Percentiles rank a stretch among this genome's conserved stretches.
Conservation (phyloP, 768 basidiomycete genomes). For the Rhodotorula kratochvilovae region DNA sequence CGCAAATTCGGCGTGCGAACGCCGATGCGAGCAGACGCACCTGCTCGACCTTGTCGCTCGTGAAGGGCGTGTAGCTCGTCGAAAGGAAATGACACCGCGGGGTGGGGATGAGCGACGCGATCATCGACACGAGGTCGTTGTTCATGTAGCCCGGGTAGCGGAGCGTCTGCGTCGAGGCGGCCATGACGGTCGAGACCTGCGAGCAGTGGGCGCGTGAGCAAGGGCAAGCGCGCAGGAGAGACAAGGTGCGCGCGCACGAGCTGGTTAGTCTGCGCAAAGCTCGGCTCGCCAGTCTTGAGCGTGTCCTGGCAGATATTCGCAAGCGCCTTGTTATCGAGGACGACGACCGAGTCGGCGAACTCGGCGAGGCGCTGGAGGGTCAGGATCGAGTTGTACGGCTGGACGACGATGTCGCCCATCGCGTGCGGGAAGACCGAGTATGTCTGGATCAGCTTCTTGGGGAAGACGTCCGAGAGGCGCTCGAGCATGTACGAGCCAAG, state of each 20-base stretch:
- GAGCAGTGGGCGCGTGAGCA: not conserved
- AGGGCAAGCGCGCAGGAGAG: constrained; percentile 28
- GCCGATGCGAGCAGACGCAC: no score
- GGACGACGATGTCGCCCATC: constrained; percentile 81
- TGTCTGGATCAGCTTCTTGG: constrained; percentile 97
- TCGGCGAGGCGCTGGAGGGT: constrained; percentile 90
- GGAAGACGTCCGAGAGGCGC: constrained; percentile 92
- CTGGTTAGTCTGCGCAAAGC: constrained; percentile 88
- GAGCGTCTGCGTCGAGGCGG: constrained; percentile 92
- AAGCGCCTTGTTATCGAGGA: constrained; percentile 91
- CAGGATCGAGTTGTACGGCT: constrained; percentile 92
- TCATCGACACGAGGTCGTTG: constrained; percentile 94
- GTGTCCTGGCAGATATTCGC: constrained; percentile 89
- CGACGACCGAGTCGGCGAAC: constrained; percentile 94
- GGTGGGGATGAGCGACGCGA: constrained; percentile 92
- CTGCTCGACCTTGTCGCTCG: constrained; percentile 93
- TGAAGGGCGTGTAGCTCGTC: constrained; percentile 98
- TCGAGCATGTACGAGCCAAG: constrained; percentile 97
- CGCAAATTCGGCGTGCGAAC: no score
- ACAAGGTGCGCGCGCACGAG: constrained; percentile 55
- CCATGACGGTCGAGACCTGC: constrained; percentile 94
- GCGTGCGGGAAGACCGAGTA: constrained; percentile 97
- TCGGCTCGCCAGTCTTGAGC: constrained; percentile 66
- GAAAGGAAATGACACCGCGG: constrained; percentile 96
- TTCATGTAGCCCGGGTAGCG: constrained; percentile 99